A percentile compares a stretch with the other conserved stretches of the same genome.
Evolutionary conservation across 495 filamentous ascomycete genomes (phyloP).

Genomic region (Trichoderma erinaceum): DNA sequence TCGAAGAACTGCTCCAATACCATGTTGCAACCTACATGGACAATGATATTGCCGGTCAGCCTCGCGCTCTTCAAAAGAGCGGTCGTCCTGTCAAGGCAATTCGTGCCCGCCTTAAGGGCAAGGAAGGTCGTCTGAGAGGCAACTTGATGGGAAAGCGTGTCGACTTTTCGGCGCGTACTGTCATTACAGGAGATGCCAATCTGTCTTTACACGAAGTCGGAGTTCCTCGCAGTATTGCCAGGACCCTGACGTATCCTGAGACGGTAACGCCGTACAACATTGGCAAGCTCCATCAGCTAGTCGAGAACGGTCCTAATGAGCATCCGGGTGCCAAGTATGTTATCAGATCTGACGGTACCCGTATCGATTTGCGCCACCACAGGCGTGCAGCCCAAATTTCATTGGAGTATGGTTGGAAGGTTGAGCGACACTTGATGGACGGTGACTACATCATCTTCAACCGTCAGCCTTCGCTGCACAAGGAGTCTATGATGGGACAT

Average conservation of each 20-base stretch:
- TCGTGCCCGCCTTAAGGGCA: conserved; percentile 92
- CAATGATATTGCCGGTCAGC: conserved; percentile 94
- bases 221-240: conserved; percentile 82
- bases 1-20: conserved; percentile 88
- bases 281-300: conserved; percentile 75
- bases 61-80: conserved; percentile 92
- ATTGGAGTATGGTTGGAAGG: conserved; percentile 94
- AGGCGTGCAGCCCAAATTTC: conserved; percentile 75
- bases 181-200: conserved; percentile 97
- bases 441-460: conserved; percentile 99
- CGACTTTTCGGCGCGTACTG: conserved; percentile 97
- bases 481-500: conserved; percentile 99
- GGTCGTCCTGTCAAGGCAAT: conserved; percentile 94
- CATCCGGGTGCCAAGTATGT: conserved; percentile 96
- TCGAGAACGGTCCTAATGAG: conserved; percentile 86
- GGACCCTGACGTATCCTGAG: conserved; percentile 89
- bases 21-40: conserved; percentile 99
- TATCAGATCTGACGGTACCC: conserved; percentile 81
- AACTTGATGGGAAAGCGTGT: conserved; percentile 99
- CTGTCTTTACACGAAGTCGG: conserved; percentile 94
- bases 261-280: conserved; percentile 99
- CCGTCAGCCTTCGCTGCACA: conserved; percentile 96
- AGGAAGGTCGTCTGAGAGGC: conserved; percentile 93
- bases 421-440: conserved; percentile 90
- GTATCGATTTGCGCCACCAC: conserved; percentile 89